Conservation (phyloP, 495 filamentous ascomycete genomes). For the Acidiella bohemica region DNA sequence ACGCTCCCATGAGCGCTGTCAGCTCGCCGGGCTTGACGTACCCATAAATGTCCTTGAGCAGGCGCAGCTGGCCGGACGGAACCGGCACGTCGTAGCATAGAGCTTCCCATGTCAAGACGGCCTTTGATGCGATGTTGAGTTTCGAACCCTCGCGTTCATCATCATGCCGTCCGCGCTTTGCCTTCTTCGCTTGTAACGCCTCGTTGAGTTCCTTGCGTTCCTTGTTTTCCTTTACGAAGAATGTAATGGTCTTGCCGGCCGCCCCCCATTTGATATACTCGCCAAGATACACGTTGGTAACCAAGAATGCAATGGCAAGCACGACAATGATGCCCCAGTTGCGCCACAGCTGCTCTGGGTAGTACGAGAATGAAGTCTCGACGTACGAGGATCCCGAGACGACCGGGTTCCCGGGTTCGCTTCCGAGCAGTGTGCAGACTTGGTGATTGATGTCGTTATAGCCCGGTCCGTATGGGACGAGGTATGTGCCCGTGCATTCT, state of each 20-base stretch:
- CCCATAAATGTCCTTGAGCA: constrained; percentile 60
- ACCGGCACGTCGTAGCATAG: constrained; percentile 55
- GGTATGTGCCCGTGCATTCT: constrained; percentile 46
- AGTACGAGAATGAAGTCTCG: constrained; percentile 47
- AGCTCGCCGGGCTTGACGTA: constrained; percentile 68
- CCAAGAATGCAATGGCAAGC: constrained; percentile 53
- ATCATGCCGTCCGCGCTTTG: constrained; percentile 38
- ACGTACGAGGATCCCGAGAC: constrained; percentile 53
- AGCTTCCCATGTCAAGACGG: constrained; percentile 39
- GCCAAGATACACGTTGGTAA: constrained; percentile 54
- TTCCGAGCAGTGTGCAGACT: constrained; percentile 60
- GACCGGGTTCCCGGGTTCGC: constrained; percentile 43
- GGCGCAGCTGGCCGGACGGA: constrained; percentile 48
- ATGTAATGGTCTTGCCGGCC: constrained; percentile 63
- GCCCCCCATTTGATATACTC: constrained; percentile 65
- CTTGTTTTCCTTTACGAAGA: constrained; percentile 55
- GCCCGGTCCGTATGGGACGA: constrained; percentile 42
- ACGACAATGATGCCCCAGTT: constrained; percentile 64
- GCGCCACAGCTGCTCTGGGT: constrained; percentile 49
- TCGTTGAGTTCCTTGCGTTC: constrained; percentile 59
- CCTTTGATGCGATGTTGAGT: constrained; percentile 52
- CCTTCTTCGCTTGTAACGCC: constrained; percentile 43
- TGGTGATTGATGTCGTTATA: constrained; percentile 57
- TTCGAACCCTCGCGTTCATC: constrained; percentile 36
- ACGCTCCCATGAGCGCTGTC: constrained; percentile 73